Conservation (phyloP, 148 eudicot genomes). For the Gaultheria prostrata region DNA sequence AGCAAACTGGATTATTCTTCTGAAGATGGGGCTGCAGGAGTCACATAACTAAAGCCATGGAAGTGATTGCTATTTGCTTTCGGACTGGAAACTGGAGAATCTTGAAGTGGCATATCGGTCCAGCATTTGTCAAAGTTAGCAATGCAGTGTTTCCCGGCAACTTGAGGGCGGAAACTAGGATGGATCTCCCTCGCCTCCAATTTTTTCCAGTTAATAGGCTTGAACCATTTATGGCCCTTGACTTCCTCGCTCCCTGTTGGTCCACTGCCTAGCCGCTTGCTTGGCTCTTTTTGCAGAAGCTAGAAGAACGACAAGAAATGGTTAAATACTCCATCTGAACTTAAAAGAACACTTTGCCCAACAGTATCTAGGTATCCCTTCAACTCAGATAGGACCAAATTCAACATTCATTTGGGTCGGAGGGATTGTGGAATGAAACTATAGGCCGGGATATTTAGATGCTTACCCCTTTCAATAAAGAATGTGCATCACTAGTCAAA, state of each 20-base stretch:
- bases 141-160: slow-evolving; percentile 64
- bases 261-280: slow-evolving; percentile 69
- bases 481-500: slow-evolving; percentile 83
- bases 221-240: slow-evolving; percentile 84
- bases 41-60: slow-evolving; percentile 74
- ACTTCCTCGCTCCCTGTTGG: slow-evolving; percentile 64
- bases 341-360: neutral
- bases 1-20: slow-evolving; percentile 37
- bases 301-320: slow-evolving; percentile 15
- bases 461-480: slow-evolving; percentile 78
- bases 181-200: slow-evolving; percentile 57
- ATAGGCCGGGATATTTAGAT: neutral
- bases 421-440: neutral
- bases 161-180: slow-evolving; percentile 79
- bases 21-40: slow-evolving; percentile 59
- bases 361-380: neutral
- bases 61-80: slow-evolving; percentile 51
- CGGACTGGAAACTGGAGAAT: slow-evolving; percentile 89
- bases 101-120: slow-evolving; percentile 70
- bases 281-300: slow-evolving; percentile 72
- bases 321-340: neutral
- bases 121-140: slow-evolving; percentile 78
- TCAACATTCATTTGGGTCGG: neutral
- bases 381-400: slow-evolving; percentile 4
- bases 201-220: slow-evolving; percentile 79